phyloP scores from a whole-genome alignment of 192 early-diverging fungal species.

The Haplosporangium gracile region DNA sequence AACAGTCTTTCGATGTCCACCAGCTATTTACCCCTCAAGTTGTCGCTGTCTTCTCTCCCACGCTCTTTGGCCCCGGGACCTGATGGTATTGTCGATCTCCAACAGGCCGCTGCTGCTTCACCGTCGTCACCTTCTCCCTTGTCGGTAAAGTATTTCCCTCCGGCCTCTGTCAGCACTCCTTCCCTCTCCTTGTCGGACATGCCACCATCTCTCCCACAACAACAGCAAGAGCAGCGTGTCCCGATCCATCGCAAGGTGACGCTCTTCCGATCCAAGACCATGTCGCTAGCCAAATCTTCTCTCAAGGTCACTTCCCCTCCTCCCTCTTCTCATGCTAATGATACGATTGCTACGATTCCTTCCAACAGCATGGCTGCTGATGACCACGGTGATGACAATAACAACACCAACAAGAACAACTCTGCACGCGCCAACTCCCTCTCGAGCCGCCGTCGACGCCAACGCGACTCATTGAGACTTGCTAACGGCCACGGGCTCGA shows the following conservation, averaged over 20 bases:
- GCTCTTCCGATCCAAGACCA: slow-evolving; percentile 37
- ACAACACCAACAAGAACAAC: neutral
- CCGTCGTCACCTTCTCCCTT: neutral
- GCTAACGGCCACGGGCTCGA: slow-evolving; percentile 44
- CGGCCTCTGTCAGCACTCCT: slow-evolving; percentile 4
- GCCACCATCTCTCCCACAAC: neutral
- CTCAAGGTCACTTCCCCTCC: neutral
- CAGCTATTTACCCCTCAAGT: neutral
- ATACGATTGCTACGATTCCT: slow-evolving; percentile 9
- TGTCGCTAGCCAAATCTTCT: slow-evolving; percentile 1
- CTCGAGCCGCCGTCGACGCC: neutral
- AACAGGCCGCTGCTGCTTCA: slow-evolving; percentile 13
- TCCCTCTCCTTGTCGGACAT: neutral
- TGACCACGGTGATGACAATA: neutral
- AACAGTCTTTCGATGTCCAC: neutral
- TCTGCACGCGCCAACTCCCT: slow-evolving; percentile 7
- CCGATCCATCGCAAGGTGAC: slow-evolving; percentile 42
- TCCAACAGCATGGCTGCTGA: neutral
- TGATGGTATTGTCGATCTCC: slow-evolving; percentile 16
- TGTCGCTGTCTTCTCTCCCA: neutral
- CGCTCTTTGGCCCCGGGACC: neutral
- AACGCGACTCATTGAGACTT: slow-evolving; percentile 15
- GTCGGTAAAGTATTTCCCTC: slow-evolving; percentile 13
- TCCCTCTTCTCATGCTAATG: neutral
- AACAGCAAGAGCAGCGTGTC: slow-evolving; percentile 9